These are phyloP conservation scores for Penicillium pulvis DNA, from an alignment of 495 filamentous ascomycete genomes.

Conservation along the genomic window DNA sequence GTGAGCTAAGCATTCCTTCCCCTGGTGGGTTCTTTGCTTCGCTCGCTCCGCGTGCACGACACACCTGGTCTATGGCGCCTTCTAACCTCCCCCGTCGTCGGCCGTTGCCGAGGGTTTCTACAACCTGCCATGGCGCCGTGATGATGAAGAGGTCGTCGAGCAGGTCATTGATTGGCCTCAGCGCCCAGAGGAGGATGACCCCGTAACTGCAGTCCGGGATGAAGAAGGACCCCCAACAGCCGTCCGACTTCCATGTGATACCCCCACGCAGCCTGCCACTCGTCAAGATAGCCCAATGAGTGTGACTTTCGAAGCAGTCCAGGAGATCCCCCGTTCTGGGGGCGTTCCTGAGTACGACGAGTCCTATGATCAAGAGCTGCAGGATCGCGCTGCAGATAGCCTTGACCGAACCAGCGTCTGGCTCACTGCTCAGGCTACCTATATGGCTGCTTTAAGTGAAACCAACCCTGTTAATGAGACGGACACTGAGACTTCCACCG, in stretches of 20 bases:
- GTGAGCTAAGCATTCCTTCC: conserved; percentile 79
- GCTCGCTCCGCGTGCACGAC: conserved; percentile 66
- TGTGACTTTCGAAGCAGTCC: conserved; percentile 32
- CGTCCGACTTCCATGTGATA: conserved; percentile 36
- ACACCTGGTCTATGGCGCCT: conserved; percentile 68
- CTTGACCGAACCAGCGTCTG: conserved; percentile 80
- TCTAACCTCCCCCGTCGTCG: conserved; percentile 64
- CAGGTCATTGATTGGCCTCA: conserved; percentile 65
- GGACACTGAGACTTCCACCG: conserved; percentile 31
- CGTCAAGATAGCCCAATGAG: conserved; percentile 36
- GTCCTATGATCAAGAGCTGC: conserved; percentile 65
- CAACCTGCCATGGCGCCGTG: conserved; percentile 67
- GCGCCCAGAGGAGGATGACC: conserved; percentile 45
- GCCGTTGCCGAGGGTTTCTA: conserved; percentile 86
- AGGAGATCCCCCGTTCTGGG: conserved; percentile 37
- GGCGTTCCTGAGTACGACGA: conserved; percentile 68
- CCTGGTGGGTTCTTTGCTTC: conserved; percentile 90
- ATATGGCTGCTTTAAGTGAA: conserved; percentile 69
- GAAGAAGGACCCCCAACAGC: conserved; percentile 71
- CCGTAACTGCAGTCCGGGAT: conserved; percentile 45
- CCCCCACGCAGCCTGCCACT: conserved; percentile 22
- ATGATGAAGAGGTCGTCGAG: conserved; percentile 59
- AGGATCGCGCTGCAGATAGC: conserved; percentile 63
- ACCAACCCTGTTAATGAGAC: conserved; percentile 59
- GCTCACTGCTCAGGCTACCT: conserved; percentile 76